A percentile compares a stretch with the other conserved stretches of the same genome.
Evolutionary conservation across 1,139 yeast species (phyloP).

Genomic region (Yamadazyma mexicana): DNA sequence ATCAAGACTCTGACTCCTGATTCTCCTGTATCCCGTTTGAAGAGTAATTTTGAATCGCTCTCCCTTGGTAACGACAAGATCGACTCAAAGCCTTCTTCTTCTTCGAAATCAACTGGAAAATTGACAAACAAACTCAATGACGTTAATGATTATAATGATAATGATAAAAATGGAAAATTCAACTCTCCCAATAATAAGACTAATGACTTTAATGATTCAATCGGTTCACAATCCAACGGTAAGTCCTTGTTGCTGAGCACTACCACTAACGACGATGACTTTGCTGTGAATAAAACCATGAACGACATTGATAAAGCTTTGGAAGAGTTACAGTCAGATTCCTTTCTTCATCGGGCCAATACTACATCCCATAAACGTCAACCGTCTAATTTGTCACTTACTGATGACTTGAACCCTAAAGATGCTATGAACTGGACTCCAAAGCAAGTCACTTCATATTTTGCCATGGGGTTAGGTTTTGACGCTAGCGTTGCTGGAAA

Average conservation of each 20-base stretch:
- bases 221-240: background rate
- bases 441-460: constrained; percentile 76
- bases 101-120: background rate
- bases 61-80: constrained; percentile 1
- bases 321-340: constrained; percentile 57
- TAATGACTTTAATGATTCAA: constrained; percentile 8
- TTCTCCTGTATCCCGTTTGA: constrained; percentile 14
- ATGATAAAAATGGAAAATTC: constrained; percentile 2
- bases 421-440: constrained; percentile 78
- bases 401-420: constrained; percentile 48
- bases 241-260: background rate
- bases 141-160: constrained; percentile 7
- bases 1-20: constrained; percentile 24
- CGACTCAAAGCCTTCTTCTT: background rate
- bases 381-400: constrained; percentile 18
- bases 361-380: constrained; percentile 16
- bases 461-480: constrained; percentile 65
- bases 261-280: constrained; percentile 4
- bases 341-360: constrained; percentile 10
- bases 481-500: constrained; percentile 72
- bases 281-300: constrained; percentile 55
- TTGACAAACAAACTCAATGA: background rate
- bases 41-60: constrained; percentile 21
- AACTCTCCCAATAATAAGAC: constrained; percentile 2
- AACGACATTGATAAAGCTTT: constrained; percentile 85